A percentile compares a stretch with the other conserved stretches of the same genome.
Evolutionary conservation across 176 grass and related monocot species (phyloP).

Genomic region (Oryza glumipatula): DNA sequence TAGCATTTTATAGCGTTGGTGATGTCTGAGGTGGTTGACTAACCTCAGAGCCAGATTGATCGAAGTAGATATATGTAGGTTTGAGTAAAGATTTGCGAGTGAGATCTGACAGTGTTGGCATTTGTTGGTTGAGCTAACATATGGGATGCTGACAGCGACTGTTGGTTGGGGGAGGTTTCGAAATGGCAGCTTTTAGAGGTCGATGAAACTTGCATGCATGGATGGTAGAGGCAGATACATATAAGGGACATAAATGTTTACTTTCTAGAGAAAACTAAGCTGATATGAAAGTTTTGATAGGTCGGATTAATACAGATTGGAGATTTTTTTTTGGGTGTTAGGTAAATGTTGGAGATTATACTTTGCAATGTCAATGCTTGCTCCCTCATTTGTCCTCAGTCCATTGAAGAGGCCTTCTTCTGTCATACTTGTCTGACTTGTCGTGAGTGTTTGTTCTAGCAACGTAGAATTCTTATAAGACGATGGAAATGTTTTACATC

Average conservation of each 20-base stretch:
- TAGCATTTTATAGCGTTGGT: background rate
- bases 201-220: background rate
- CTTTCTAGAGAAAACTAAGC: background rate
- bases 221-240: background rate
- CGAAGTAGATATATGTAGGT: constrained; percentile 35
- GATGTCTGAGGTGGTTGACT: constrained; percentile 19
- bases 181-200: constrained; percentile 19
- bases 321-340: no score
- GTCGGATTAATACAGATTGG: no score
- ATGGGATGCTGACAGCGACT: background rate
- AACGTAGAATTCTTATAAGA: no score
- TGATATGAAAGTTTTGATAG: background rate
- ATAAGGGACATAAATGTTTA: no score
- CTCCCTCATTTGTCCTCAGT: no score
- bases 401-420: no score
- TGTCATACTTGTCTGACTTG: no score
- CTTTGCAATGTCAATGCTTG: no score
- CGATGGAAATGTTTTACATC: no score
- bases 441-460: no score
- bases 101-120: background rate
- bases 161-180: constrained; percentile 40
- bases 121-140: constrained; percentile 45
- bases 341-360: no score
- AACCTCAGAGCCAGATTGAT: constrained; percentile 2
- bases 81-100: constrained; percentile 33